These are phyloP conservation scores for Saitozyma podzolica DNA, from an alignment of 768 basidiomycete species.

Conservation along the genomic window DNA sequence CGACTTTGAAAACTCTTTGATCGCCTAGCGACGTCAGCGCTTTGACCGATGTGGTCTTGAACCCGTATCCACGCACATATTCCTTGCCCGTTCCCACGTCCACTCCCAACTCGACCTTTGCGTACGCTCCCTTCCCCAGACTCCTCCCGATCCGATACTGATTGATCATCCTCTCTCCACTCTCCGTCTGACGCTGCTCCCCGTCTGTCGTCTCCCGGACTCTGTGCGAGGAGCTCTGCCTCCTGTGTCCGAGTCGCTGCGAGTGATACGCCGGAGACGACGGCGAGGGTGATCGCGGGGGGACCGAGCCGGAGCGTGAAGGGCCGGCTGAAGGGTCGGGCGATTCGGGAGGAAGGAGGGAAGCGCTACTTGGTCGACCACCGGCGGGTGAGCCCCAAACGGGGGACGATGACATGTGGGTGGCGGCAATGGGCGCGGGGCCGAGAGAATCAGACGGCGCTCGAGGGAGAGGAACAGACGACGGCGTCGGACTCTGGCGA, in stretches of 20 bases:
- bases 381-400: conserved; percentile 4
- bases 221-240: conserved; percentile 39
- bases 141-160: conserved; percentile 48
- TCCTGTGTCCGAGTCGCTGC: conserved; percentile 27
- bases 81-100: conserved; percentile 50
- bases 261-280: conserved; percentile 29
- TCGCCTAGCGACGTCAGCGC: conserved; percentile 34
- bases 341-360: conserved; percentile 10
- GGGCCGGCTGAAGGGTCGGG: conserved; percentile 10
- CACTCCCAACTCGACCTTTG: conserved; percentile 50
- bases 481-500: background rate
- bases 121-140: conserved; percentile 52
- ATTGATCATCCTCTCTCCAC: conserved; percentile 48
- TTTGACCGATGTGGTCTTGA: background rate
- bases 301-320: background rate
- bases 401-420: background rate
- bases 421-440: background rate
- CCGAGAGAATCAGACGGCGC: background rate
- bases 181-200: conserved; percentile 38
- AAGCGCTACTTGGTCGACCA: background rate
- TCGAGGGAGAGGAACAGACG: background rate
- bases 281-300: conserved; percentile 24
- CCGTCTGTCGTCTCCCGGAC: conserved; percentile 48
- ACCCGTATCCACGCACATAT: conserved; percentile 41
- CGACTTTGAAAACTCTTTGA: conserved; percentile 54